Conservation (phyloP, 2,329 filamentous ascomycete species). For the Cytospora piceicola region DNA sequence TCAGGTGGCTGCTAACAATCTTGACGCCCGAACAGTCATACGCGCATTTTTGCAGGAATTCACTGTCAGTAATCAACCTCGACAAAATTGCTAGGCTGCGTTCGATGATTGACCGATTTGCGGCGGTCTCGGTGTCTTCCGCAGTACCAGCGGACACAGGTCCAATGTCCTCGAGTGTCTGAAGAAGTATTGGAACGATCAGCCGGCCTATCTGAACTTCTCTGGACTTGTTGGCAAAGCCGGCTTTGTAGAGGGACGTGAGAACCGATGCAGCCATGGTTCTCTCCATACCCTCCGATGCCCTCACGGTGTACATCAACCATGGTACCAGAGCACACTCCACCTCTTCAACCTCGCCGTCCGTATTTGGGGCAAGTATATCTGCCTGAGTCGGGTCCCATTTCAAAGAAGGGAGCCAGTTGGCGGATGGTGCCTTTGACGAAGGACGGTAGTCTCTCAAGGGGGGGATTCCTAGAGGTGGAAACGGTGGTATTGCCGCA, state of each 20-base stretch:
- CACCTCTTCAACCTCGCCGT: conserved; percentile 56
- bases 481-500: conserved; percentile 51
- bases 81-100: conserved; percentile 77
- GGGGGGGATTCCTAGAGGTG: conserved; percentile 53
- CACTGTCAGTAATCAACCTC: conserved; percentile 76
- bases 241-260: conserved; percentile 69
- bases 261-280: conserved; percentile 72
- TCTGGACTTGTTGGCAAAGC: conserved; percentile 65
- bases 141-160: conserved; percentile 43
- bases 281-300: conserved; percentile 60
- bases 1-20: conserved; percentile 52
- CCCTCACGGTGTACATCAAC: conserved; percentile 68
- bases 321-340: conserved; percentile 76
- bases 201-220: conserved; percentile 68
- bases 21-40: conserved; percentile 64
- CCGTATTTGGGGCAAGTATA: conserved; percentile 35
- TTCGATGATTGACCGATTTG: conserved; percentile 63
- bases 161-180: conserved; percentile 60
- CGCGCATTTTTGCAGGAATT: conserved; percentile 79
- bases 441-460: conserved; percentile 43
- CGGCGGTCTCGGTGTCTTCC: conserved; percentile 45
- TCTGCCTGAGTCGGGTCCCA: conserved; percentile 42
- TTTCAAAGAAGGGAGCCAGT: conserved; percentile 29
- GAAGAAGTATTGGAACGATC: conserved; percentile 71
- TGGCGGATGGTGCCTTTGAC: conserved; percentile 18